Conservation (phyloP, 2,329 filamentous ascomycete genomes). For the Tolypocladium tropicale region DNA sequence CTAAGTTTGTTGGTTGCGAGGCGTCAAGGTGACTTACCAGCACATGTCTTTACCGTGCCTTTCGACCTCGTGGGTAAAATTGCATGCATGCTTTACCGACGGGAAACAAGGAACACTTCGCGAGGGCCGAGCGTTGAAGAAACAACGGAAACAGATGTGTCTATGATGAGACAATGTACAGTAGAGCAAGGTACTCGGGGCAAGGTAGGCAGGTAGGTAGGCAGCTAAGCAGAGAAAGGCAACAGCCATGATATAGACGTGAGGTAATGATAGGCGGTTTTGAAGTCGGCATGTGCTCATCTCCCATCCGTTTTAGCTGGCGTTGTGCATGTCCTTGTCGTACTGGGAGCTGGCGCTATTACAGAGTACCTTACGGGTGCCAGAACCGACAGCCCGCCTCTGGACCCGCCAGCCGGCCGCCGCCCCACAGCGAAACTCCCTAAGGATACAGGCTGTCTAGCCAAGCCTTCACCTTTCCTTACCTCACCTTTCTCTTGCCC, state of each 20-base stretch:
- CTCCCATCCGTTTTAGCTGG: too few species aligned
- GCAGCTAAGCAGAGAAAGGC: not conserved
- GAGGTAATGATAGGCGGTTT: too few species aligned
- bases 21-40: not conserved
- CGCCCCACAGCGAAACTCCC: not conserved
- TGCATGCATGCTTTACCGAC: not conserved
- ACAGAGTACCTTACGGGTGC: too few species aligned
- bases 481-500: not conserved
- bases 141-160: not conserved
- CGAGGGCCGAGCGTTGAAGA: too few species aligned
- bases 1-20: conserved; percentile 8
- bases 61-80: not conserved
- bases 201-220: too few species aligned
- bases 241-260: not conserved
- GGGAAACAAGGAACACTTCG: too few species aligned
- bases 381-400: not conserved
- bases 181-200: too few species aligned
- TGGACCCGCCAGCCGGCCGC: not conserved
- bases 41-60: not conserved
- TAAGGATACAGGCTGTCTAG: too few species aligned
- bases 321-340: too few species aligned
- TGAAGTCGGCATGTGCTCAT: too few species aligned
- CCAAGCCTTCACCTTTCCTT: not conserved
- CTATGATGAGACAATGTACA: not conserved
- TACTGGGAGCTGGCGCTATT: too few species aligned